Evolutionary conservation across 352 stramenopile genomes (phyloP).

Genomic region (Phytophthora rubi): DNA sequence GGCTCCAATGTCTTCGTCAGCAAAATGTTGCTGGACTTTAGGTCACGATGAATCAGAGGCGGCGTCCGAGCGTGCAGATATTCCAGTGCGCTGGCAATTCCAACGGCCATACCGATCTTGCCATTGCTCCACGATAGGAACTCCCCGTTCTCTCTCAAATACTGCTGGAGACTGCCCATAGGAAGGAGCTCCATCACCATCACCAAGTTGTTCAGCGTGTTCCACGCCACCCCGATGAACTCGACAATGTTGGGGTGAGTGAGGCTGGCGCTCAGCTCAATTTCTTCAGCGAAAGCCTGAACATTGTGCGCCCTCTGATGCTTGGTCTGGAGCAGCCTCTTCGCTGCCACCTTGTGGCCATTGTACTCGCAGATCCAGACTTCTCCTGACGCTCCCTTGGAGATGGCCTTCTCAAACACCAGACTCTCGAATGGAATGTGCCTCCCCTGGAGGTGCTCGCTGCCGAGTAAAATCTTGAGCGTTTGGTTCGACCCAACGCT

Average conservation of each 20-base stretch:
- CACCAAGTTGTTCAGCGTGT: conserved; percentile 36
- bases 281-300: conserved; percentile 54
- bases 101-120: conserved; percentile 57
- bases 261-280: conserved; percentile 57
- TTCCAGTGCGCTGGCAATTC: conserved; percentile 35
- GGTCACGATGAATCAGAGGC: conserved; percentile 42
- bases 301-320: conserved; percentile 36
- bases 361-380: conserved; percentile 55
- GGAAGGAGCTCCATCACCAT: conserved; percentile 46
- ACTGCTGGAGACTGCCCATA: conserved; percentile 28
- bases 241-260: conserved; percentile 54
- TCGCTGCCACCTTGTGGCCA: conserved; percentile 47
- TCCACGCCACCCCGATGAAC: conserved; percentile 65
- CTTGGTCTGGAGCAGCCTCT: conserved; percentile 47
- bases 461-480: conserved; percentile 25
- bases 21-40: conserved; percentile 69
- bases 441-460: conserved; percentile 24
- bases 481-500: conserved; percentile 27
- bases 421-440: conserved; percentile 32
- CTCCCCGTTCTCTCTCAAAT: conserved; percentile 26
- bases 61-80: conserved; percentile 41
- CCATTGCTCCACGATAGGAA: conserved; percentile 39
- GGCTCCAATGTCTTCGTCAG: conserved; percentile 68
- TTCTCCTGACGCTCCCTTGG: conserved; percentile 47
- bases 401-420: conserved; percentile 16